Percentiles rank a stretch among this genome's conserved stretches.
phyloP scores from a whole-genome alignment of 495 filamentous ascomycete genomes.

The Neurospora sp. region DNA sequence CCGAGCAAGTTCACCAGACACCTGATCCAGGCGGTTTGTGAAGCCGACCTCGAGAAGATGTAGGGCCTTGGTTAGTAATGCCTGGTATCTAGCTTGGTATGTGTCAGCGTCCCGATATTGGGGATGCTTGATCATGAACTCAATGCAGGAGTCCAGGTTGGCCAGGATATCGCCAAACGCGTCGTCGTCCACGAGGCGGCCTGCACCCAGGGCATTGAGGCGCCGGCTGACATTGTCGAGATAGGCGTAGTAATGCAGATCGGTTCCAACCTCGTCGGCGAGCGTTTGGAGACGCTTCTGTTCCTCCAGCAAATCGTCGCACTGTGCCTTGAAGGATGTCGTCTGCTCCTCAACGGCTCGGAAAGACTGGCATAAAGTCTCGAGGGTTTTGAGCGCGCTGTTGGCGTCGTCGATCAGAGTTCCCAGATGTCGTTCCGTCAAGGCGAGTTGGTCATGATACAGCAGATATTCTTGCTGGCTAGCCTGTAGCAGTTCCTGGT shows the following conservation, averaged over 20 bases:
- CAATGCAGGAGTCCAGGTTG: slow-evolving; percentile 79
- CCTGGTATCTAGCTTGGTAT: slow-evolving; percentile 84
- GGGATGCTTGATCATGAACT: slow-evolving; percentile 75
- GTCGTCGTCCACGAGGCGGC: slow-evolving; percentile 67
- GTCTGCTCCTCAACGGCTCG: slow-evolving; percentile 80
- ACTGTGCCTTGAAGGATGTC: slow-evolving; percentile 80
- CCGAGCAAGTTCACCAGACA: slow-evolving; percentile 33
- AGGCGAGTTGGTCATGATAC: slow-evolving; percentile 67
- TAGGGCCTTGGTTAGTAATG: slow-evolving; percentile 54
- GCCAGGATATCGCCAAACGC: slow-evolving; percentile 78
- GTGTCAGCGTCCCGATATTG: slow-evolving; percentile 76
- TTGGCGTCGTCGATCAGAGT: slow-evolving; percentile 68
- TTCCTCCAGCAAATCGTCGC: slow-evolving; percentile 71
- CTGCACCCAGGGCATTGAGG: slow-evolving; percentile 84
- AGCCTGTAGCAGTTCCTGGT: slow-evolving; percentile 59
- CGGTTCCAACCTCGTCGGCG: slow-evolving; percentile 71
- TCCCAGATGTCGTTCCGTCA: slow-evolving; percentile 71
- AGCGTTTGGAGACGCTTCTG: slow-evolving; percentile 66
- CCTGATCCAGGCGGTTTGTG: slow-evolving; percentile 31
- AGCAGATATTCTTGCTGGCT: slow-evolving; percentile 81
- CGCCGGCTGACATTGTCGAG: slow-evolving; percentile 81
- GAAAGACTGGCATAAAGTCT: slow-evolving; percentile 72
- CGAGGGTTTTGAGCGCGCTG: slow-evolving; percentile 61
- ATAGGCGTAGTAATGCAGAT: slow-evolving; percentile 84
- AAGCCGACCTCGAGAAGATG: slow-evolving; percentile 45